These are phyloP conservation scores for Hypsizygus marmoreus DNA, from an alignment of 768 basidiomycete genomes.

Conservation along the genomic window DNA sequence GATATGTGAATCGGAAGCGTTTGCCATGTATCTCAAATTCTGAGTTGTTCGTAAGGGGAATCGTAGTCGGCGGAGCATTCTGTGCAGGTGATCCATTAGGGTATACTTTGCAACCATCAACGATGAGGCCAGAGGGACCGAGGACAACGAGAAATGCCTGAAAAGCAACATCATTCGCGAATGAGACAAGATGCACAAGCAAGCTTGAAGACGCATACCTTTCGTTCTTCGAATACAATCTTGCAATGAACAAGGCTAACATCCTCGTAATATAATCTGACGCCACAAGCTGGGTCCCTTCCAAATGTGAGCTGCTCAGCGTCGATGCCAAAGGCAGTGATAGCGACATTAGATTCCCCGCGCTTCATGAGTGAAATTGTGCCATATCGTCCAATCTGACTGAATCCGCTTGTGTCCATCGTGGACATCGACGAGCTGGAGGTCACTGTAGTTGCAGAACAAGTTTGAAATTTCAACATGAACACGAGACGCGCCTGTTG, in stretches of 20 bases:
- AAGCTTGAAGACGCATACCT: conserved; percentile 40
- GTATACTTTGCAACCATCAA: conserved; percentile 66
- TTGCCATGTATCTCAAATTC: conserved; percentile 70
- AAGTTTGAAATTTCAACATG: conserved; percentile 3
- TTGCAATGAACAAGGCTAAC: conserved; percentile 68
- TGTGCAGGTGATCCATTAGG: conserved; percentile 34
- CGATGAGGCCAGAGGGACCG: conserved; percentile 54
- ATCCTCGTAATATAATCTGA: conserved; percentile 68
- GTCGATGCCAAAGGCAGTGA: conserved; percentile 76
- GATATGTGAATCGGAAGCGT: conserved; percentile 72
- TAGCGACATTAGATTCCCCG: conserved; percentile 41
- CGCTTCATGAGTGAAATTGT: conserved; percentile 65
- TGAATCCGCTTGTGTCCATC: conserved; percentile 16
- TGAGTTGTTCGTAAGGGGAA: conserved; percentile 68
- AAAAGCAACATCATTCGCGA: not conserved
- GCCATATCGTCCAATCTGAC: conserved; percentile 64
- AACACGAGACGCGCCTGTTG: not conserved
- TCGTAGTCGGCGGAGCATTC: conserved; percentile 43
- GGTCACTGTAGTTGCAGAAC: conserved; percentile 1
- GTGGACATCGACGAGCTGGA: conserved; percentile 1
- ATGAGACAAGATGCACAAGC: not conserved
- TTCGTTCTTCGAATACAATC: conserved; percentile 65
- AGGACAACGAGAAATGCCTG: conserved; percentile 71
- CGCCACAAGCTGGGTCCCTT: conserved; percentile 60
- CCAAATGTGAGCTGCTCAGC: conserved; percentile 69